Evolutionary conservation across 371 early-diverging fungal species (phyloP), one percentile per base, ranked within the genome.

Genomic region (Nematocida sp.): DNA sequence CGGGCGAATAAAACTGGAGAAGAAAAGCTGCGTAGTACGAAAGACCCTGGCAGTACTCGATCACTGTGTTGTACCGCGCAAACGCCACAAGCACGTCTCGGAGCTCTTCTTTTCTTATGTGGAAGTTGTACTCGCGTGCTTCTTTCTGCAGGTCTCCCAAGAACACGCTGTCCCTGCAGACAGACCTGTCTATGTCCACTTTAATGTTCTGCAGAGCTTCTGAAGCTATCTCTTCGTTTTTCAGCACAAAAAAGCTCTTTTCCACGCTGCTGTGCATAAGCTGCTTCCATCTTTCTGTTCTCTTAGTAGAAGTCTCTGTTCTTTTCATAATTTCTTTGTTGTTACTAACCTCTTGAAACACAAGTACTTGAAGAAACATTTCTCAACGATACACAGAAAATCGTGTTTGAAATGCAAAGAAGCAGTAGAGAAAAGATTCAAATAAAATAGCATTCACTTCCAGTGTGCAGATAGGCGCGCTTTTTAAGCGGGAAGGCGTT

Each of bases 11-110:
- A 63, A 81, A 79, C 78, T 80, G 80, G 32, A 84, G 46, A 36
- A 84, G 48, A 21, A 83, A 45, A 49, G 70, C 82, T 38, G 77
- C 77, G 52, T 81, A 77, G 52, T 76, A 78, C 32, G 82, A 80
- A 78, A 85, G 83, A 11, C 85, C 85, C 54, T 85, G 85, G 70
- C 85, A 85, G 60, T 85, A 85, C 52, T 82, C 83, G 55, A 85
- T 79, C 7, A 49, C 29, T 29, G 76, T 77, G 29, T 75, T 76
- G 40, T 78, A 63, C 58, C 79, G 80, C 11, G 85, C 79, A 65
- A 76, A 80, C 25, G 82, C 82, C 2, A 80, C 67, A n/a, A 84
- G 76, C n/a, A 84, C 65, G 17, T 80, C 79, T 41, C 78, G 78
- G 37, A 84, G 54, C 43, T 70, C 74, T 51, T 46, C 49, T 43